Evolutionary conservation across 2,329 filamentous ascomycete genomes (phyloP).

Genomic region (Metarhizium album): DNA sequence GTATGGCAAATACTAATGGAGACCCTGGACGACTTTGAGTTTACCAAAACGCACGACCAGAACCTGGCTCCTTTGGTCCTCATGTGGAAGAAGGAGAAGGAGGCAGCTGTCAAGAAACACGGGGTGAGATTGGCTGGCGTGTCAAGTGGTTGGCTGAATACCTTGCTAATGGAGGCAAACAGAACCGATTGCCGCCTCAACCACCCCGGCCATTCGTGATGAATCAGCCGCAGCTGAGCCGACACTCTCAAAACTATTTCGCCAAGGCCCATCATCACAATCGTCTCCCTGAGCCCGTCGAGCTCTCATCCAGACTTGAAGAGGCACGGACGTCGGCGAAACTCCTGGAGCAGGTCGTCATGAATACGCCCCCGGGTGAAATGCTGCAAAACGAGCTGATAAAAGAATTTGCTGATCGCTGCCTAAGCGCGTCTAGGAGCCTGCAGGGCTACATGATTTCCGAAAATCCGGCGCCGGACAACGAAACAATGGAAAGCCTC

Average conservation of each 20-base stretch:
- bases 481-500: slow-evolving; percentile 84
- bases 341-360: slow-evolving; percentile 82
- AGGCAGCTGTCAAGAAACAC: slow-evolving; percentile 43
- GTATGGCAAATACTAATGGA: slow-evolving; percentile 83
- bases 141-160: neutral
- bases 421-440: slow-evolving; percentile 66
- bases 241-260: slow-evolving; percentile 46
- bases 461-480: slow-evolving; percentile 72
- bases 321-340: slow-evolving; percentile 87
- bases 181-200: slow-evolving; percentile 13
- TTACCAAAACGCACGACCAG: slow-evolving; percentile 61
- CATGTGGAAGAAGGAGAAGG: slow-evolving; percentile 89
- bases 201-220: slow-evolving; percentile 9
- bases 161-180: neutral
- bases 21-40: slow-evolving; percentile 69
- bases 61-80: slow-evolving; percentile 58
- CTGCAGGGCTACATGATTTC: slow-evolving; percentile 79
- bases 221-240: slow-evolving; percentile 14
- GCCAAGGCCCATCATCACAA: slow-evolving; percentile 37
- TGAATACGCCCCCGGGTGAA: slow-evolving; percentile 69
- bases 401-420: slow-evolving; percentile 83
- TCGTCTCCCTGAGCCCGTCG: slow-evolving; percentile 55
- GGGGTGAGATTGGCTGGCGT: slow-evolving; percentile 28
- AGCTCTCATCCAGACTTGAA: slow-evolving; percentile 74
- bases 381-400: slow-evolving; percentile 77